Evolutionary conservation across 2,329 filamentous ascomycete genomes (phyloP).

Genomic region (Didymella exigua): DNA sequence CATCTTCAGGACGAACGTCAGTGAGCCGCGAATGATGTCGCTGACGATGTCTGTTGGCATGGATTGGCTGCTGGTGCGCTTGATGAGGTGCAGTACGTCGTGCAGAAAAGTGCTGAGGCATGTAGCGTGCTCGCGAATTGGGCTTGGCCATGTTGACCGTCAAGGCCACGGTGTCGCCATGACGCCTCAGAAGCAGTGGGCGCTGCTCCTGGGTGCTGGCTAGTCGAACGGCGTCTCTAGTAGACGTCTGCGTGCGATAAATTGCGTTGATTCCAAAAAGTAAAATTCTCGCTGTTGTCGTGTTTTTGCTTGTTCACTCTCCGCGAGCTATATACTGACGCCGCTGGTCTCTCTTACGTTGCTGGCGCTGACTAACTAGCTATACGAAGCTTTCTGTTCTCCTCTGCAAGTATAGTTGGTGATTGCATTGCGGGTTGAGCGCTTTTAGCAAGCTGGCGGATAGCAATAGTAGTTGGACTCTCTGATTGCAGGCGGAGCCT

Average conservation of each 20-base stretch:
- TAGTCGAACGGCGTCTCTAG: slow-evolving; percentile 11
- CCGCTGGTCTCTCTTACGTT: slow-evolving; percentile 4
- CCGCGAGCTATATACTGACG: slow-evolving; percentile 15
- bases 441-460: slow-evolving; percentile 24
- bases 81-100: slow-evolving; percentile 14
- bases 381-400: slow-evolving; percentile 9
- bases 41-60: slow-evolving; percentile 19
- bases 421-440: slow-evolving; percentile 15
- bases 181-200: too few species aligned
- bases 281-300: slow-evolving; percentile 7
- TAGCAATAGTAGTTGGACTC: slow-evolving; percentile 23
- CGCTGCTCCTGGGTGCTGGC: slow-evolving; percentile 3
- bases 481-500: slow-evolving; percentile 21
- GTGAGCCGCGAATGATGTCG: slow-evolving; percentile 14
- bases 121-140: slow-evolving; percentile 23
- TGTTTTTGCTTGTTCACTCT: background rate
- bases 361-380: slow-evolving; percentile 6
- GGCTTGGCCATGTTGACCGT: background rate
- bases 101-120: slow-evolving; percentile 24
- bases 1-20: slow-evolving; percentile 24
- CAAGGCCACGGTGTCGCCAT: too few species aligned
- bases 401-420: slow-evolving; percentile 9
- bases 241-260: slow-evolving; percentile 11
- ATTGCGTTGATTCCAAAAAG: slow-evolving; percentile 13
- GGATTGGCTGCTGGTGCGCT: slow-evolving; percentile 21